Evolutionary conservation across 495 filamentous ascomycete species (phyloP).

Genomic region (Penicillium turbatum): DNA sequence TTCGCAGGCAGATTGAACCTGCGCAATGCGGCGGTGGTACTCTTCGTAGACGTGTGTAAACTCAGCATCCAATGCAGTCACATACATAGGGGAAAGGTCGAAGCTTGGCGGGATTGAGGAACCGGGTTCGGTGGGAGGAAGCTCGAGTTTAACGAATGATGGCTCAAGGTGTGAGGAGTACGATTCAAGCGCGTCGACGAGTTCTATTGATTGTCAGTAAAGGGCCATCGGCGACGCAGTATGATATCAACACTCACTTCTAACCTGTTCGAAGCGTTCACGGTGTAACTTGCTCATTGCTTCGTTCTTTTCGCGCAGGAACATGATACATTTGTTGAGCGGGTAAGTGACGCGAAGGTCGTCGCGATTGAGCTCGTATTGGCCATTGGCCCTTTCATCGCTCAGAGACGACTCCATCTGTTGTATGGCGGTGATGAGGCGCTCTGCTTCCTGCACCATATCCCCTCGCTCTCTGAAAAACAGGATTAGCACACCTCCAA

Average conservation of each 20-base stretch:
- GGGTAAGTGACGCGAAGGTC: conserved; percentile 74
- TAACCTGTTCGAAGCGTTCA: conserved; percentile 90
- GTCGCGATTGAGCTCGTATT: conserved; percentile 58
- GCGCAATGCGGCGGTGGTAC: conserved; percentile 73
- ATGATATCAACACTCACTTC: conserved; percentile 56
- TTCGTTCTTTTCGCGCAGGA: conserved; percentile 78
- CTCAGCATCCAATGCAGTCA: conserved; percentile 79
- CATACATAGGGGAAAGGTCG: conserved; percentile 84
- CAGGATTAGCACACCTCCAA: conserved; percentile 5
- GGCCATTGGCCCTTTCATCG: conserved; percentile 60
- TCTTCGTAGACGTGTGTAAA: conserved; percentile 93
- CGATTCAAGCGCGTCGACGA: conserved; percentile 87
- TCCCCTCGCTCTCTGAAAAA: conserved; percentile 72
- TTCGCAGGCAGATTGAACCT: conserved; percentile 69
- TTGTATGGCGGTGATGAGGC: conserved; percentile 74
- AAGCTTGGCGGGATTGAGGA: conserved; percentile 74
- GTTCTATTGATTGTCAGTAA: conserved; percentile 55
- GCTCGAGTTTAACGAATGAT: conserved; percentile 70
- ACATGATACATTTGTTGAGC: conserved; percentile 68
- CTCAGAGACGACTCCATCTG: conserved; percentile 93
- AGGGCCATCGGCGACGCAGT: neutral
- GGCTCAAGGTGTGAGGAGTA: conserved; percentile 92
- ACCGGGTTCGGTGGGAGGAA: conserved; percentile 76
- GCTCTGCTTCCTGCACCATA: conserved; percentile 80
- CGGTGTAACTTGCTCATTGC: conserved; percentile 74